Evolutionary conservation across 805 yeast genomes (phyloP).

Genomic region (Lipomyces orientalis): DNA sequence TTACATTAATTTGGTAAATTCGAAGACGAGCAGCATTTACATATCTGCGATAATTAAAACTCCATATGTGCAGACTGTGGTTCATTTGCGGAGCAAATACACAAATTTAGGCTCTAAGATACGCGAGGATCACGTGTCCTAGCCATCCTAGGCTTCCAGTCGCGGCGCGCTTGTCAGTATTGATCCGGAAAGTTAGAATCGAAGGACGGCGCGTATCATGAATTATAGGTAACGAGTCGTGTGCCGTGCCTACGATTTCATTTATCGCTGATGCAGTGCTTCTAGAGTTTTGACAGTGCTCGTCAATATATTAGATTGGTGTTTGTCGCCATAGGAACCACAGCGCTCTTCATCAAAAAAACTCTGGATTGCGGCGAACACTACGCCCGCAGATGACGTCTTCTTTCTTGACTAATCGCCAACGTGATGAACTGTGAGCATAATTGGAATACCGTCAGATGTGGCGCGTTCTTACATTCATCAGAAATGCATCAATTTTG

Average conservation of each 20-base stretch:
- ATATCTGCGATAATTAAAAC: too few relatives aligned
- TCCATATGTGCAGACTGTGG: background rate
- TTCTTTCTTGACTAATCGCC: constrained; percentile 30
- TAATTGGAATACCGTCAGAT: background rate
- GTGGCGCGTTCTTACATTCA: background rate
- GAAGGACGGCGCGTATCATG: background rate
- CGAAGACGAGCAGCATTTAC: background rate
- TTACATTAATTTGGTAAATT: constrained; percentile 11
- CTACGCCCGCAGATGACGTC: constrained; percentile 17
- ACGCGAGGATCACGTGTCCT: background rate
- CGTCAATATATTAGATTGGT: background rate
- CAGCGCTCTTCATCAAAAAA: background rate
- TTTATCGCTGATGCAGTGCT: background rate
- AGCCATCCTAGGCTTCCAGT: too few relatives aligned
- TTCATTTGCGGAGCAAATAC: background rate
- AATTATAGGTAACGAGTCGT: background rate
- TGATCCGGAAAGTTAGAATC: background rate
- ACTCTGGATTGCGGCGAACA: background rate
- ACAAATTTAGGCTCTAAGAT: background rate
- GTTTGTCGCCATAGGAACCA: background rate
- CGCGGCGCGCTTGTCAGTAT: background rate
- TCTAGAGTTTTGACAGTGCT: background rate
- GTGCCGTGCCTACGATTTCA: background rate
- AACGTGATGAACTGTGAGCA: constrained; percentile 34
- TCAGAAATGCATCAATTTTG: constrained; percentile 27